Evolutionary conservation across 495 filamentous ascomycete genomes (phyloP).

Genomic region (Daldinia loculata): DNA sequence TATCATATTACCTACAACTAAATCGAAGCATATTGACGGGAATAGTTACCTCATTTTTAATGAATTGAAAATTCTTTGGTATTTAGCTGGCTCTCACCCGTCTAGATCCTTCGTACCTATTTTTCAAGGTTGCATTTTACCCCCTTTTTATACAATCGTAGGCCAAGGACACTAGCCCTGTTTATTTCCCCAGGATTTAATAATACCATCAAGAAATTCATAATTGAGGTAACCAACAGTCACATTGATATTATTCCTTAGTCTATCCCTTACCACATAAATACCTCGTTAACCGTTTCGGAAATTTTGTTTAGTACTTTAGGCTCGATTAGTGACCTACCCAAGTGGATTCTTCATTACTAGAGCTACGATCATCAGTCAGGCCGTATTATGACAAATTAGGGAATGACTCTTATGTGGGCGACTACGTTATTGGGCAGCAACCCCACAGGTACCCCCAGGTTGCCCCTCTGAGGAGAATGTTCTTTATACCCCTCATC

Average conservation of each 20-base stretch:
- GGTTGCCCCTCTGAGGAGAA: neutral
- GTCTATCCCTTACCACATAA: neutral
- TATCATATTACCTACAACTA: neutral
- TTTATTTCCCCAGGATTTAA: too few relatives aligned
- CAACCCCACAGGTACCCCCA: conserved; percentile 8
- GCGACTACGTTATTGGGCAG: conserved; percentile 16
- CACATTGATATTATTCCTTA: neutral
- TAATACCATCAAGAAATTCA: too few relatives aligned
- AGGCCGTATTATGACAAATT: conserved; percentile 15
- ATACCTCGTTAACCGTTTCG: neutral
- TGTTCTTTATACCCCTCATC: conserved; percentile 4
- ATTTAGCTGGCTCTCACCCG: too few relatives aligned
- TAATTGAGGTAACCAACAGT: too few relatives aligned
- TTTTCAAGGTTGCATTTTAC: too few relatives aligned
- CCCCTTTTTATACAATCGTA: too few relatives aligned
- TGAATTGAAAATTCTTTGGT: too few relatives aligned
- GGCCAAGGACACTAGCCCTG: too few relatives aligned
- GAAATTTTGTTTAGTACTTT: neutral
- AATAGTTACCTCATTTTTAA: too few relatives aligned
- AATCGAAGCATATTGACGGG: neutral
- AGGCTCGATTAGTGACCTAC: neutral
- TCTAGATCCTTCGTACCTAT: too few relatives aligned
- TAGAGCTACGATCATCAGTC: conserved; percentile 7
- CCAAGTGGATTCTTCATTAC: conserved; percentile 6
- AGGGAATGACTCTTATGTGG: conserved; percentile 16